These are phyloP conservation scores for Boletus rex-veris DNA, from an alignment of 768 basidiomycete species.

Conservation along the genomic window DNA sequence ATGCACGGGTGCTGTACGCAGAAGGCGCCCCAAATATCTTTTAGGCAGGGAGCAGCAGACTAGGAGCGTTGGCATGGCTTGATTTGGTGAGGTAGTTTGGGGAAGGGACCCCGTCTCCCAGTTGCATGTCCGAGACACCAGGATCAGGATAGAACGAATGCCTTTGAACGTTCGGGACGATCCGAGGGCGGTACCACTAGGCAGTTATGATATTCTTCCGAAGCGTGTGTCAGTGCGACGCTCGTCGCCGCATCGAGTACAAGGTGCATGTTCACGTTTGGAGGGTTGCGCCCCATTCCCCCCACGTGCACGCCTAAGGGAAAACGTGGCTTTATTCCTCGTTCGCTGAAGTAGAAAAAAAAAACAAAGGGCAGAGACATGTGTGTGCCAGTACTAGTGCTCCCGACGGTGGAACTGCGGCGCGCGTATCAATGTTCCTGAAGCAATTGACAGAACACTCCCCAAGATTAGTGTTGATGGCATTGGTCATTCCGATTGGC, in stretches of 20 bases:
- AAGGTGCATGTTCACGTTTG: not conserved
- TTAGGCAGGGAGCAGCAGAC: not conserved
- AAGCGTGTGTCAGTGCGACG: not conserved
- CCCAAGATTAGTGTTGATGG: too few relatives aligned
- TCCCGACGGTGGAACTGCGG: not conserved
- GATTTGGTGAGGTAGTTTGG: not conserved
- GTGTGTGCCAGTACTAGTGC: not conserved
- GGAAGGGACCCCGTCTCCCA: not conserved
- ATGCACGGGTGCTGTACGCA: not conserved
- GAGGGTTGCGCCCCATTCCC: not conserved
- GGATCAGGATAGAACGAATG: not conserved
- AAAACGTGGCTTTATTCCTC: slow-evolving; percentile 1
- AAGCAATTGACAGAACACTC: not conserved
- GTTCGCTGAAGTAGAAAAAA: not conserved
- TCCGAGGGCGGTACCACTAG: not conserved
- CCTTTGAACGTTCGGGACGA: not conserved
- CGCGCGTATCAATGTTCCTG: not conserved
- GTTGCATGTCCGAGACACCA: not conserved
- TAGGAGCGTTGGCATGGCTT: not conserved
- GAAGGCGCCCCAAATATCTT: not conserved
- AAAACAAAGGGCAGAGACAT: not conserved
- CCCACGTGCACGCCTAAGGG: not conserved
- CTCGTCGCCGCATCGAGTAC: too few relatives aligned
- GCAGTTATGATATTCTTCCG: not conserved
- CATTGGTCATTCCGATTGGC: too few relatives aligned